phyloP scores from a whole-genome alignment of 2,329 filamentous ascomycete species.

The Trichoderma hamatum region DNA sequence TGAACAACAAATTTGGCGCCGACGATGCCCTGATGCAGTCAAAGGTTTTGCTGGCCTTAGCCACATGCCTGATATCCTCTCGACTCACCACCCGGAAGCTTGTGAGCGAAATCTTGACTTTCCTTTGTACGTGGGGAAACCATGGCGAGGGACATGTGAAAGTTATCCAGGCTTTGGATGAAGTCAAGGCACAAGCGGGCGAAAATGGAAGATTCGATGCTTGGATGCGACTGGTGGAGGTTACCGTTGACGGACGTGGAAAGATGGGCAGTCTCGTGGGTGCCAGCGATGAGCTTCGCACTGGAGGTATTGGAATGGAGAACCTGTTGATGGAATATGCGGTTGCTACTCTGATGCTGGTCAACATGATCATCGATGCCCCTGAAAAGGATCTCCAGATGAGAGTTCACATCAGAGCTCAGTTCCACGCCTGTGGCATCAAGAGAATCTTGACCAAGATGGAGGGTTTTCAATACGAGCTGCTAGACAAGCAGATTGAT shows the following conservation, averaged over 20 bases:
- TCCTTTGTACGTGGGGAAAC: slow-evolving; percentile 91
- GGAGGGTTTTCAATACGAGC: slow-evolving; percentile 97
- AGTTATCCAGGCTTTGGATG: slow-evolving; percentile 90
- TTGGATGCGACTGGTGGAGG: slow-evolving; percentile 98
- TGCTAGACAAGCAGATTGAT: slow-evolving; percentile 98
- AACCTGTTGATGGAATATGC: slow-evolving; percentile 99
- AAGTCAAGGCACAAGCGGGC: slow-evolving; percentile 82
- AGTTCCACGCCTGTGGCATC: slow-evolving; percentile 94
- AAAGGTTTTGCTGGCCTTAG: slow-evolving; percentile 85
- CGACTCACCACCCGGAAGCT: slow-evolving; percentile 90
- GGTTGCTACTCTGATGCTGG: slow-evolving; percentile 87
- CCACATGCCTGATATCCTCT: slow-evolving; percentile 83
- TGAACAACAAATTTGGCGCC: slow-evolving; percentile 99
- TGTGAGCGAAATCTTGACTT: slow-evolving; percentile 94
- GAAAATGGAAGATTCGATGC: slow-evolving; percentile 96
- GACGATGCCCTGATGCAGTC: slow-evolving; percentile 92
- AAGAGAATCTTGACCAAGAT: slow-evolving; percentile 94
- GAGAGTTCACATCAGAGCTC: slow-evolving; percentile 89
- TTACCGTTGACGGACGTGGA: slow-evolving; percentile 92
- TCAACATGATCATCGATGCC: slow-evolving; percentile 96
- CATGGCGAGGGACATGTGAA: slow-evolving; percentile 84
- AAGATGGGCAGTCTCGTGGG: slow-evolving; percentile 99
- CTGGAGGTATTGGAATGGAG: slow-evolving; percentile 97
- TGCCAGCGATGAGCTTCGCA: slow-evolving; percentile 93
- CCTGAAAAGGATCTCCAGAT: slow-evolving; percentile 87